Evolutionary conservation across 2,329 filamentous ascomycete species (phyloP).

Genomic region (Cordyceps javanica): DNA sequence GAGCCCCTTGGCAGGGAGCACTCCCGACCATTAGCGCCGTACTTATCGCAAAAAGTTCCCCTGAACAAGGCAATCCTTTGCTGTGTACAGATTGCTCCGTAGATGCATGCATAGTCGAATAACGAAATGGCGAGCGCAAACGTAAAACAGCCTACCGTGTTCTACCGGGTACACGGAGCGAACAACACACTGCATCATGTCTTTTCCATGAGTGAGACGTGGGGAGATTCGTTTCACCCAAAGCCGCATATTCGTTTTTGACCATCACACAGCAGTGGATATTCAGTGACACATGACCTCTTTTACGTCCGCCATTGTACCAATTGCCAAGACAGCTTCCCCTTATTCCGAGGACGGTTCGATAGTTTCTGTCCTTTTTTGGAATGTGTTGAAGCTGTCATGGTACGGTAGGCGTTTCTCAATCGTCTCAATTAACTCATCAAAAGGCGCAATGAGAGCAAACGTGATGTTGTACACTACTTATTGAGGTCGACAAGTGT

Average conservation of each 20-base stretch:
- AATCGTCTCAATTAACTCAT: neutral
- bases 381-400: neutral
- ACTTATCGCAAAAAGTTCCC: neutral
- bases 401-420: neutral
- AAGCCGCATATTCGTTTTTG: neutral
- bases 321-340: neutral
- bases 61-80: neutral
- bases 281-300: constrained; percentile 5
- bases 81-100: neutral
- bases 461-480: neutral
- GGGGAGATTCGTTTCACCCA: neutral
- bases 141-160: neutral
- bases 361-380: neutral
- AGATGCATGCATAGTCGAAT: neutral
- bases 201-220: neutral
- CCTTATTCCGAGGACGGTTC: neutral
- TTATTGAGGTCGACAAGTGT: neutral
- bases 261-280: neutral
- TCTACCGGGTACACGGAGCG: neutral
- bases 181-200: neutral
- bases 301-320: neutral
- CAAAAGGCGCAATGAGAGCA: neutral
- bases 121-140: neutral
- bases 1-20: neutral
- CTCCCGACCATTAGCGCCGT: neutral